A percentile compares a stretch with the other conserved stretches of the same genome.
These are phyloP conservation scores for Macrocybe sp. DNA, from an alignment of 1,284 basidiomycete species.

Conservation along the genomic window DNA sequence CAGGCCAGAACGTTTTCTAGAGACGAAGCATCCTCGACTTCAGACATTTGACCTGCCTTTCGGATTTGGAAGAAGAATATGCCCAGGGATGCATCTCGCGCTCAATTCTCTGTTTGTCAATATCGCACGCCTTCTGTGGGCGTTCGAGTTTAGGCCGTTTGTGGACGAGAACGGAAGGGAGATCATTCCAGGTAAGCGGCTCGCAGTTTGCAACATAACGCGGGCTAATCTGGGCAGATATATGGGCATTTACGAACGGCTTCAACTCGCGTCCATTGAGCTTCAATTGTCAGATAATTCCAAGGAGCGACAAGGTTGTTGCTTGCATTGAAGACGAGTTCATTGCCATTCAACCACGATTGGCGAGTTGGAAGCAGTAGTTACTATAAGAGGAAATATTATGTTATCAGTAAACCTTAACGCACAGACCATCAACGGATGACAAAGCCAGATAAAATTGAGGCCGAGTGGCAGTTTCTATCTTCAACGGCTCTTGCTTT, in stretches of 20 bases:
- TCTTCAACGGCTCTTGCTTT: slow-evolving; percentile 50
- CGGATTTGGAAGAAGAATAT: slow-evolving; percentile 33
- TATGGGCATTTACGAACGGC: slow-evolving; percentile 35
- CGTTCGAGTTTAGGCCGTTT: neutral
- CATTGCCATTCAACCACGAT: slow-evolving; percentile 7
- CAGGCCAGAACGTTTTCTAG: slow-evolving; percentile 35
- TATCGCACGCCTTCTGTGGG: neutral
- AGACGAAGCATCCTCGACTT: slow-evolving; percentile 29
- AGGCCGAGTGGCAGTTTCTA: slow-evolving; percentile 14
- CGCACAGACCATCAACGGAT: slow-evolving; percentile 38
- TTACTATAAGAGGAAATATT: no score
- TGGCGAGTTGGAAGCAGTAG: slow-evolving; percentile 3
- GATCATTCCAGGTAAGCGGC: slow-evolving; percentile 25
- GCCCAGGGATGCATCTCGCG: slow-evolving; percentile 1
- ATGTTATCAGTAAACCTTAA: slow-evolving; percentile 22
- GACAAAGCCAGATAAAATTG: slow-evolving; percentile 22
- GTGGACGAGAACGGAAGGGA: neutral
- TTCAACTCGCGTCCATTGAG: slow-evolving; percentile 42
- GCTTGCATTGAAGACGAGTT: slow-evolving; percentile 19
- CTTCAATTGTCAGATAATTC: slow-evolving; percentile 33
- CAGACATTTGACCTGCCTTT: slow-evolving; percentile 39
- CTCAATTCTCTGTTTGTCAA: slow-evolving; percentile 3
- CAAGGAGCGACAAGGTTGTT: slow-evolving; percentile 20
- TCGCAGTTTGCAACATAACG: slow-evolving; percentile 22
- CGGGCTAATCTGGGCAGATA: slow-evolving; percentile 16